Conservation (phyloP, 2,329 filamentous ascomycete genomes). For the Colletotrichum godetiae region DNA sequence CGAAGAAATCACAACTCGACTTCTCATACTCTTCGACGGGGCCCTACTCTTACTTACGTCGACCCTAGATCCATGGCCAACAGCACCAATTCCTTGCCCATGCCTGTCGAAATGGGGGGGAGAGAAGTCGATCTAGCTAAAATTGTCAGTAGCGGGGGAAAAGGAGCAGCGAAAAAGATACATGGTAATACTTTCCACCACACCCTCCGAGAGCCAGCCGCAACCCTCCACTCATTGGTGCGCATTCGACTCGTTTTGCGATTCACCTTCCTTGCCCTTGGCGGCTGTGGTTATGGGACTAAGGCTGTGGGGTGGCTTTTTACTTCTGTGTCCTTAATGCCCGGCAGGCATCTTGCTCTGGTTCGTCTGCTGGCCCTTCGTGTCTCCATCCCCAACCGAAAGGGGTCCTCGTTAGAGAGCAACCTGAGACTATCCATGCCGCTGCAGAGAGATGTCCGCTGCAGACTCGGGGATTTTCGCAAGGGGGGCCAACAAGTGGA, state of each 20-base stretch:
- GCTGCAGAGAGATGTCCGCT: constrained; percentile 31
- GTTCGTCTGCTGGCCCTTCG: constrained; percentile 18
- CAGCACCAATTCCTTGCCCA: constrained; percentile 23
- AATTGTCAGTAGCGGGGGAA: not conserved
- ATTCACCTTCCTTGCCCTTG: constrained; percentile 31
- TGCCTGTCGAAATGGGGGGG: constrained; percentile 13
- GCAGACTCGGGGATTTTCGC: constrained; percentile 34
- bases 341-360: constrained; percentile 26
- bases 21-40: not conserved
- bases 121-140: constrained; percentile 14
- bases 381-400: constrained; percentile 28
- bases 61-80: constrained; percentile 29
- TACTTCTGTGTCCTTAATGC: not conserved
- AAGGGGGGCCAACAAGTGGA: constrained; percentile 21
- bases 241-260: constrained; percentile 29
- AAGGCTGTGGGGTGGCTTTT: constrained; percentile 13
- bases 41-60: not conserved
- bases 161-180: not conserved
- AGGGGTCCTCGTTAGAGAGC: constrained; percentile 11
- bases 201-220: constrained; percentile 18
- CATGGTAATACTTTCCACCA: constrained; percentile 14
- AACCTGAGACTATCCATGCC: constrained; percentile 28
- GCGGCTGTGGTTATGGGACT: constrained; percentile 14
- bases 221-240: constrained; percentile 32
- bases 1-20: not conserved